Conservation (phyloP, 2,329 filamentous ascomycete species). For the Dryadomyces quercivorus region DNA sequence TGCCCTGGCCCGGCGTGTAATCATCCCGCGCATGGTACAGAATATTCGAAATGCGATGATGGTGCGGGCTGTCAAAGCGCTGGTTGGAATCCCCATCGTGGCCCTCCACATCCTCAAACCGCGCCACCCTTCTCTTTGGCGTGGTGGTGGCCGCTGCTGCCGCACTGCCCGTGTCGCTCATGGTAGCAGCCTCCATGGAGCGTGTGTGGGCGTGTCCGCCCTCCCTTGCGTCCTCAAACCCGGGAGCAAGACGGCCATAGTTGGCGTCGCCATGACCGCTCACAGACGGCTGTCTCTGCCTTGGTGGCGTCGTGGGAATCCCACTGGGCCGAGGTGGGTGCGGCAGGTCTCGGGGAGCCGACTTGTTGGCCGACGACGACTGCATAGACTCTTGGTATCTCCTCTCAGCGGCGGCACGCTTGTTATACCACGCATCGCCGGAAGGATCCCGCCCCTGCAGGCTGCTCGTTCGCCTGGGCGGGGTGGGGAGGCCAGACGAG, state of each 20-base stretch:
- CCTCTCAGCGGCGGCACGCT: conserved; percentile 30
- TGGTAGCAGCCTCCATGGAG: background rate
- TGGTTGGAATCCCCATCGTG: conserved; percentile 16
- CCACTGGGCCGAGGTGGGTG: background rate
- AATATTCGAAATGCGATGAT: conserved; percentile 27
- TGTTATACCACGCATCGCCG: conserved; percentile 33
- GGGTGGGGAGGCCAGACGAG: background rate
- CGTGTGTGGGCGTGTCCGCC: background rate
- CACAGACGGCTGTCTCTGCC: background rate
- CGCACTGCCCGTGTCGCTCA: background rate
- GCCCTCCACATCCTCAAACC: conserved; percentile 18
- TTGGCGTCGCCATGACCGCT: background rate
- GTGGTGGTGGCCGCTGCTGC: background rate
- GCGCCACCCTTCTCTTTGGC: conserved; percentile 9
- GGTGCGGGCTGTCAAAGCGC: conserved; percentile 13
- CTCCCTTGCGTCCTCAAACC: background rate
- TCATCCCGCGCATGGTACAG: conserved; percentile 29
- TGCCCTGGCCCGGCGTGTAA: conserved; percentile 35
- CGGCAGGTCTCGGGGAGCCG: background rate
- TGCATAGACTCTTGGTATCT: conserved; percentile 19
- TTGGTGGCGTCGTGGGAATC: background rate
- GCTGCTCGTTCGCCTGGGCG: conserved; percentile 23
- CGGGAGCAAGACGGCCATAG: background rate
- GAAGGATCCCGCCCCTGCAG: conserved; percentile 42
- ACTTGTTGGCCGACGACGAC: conserved; percentile 6